Percentiles rank a stretch among this genome's conserved stretches.
Conservation (phyloP, 208 protist genomes). For the Crithidia mellificae region DNA sequence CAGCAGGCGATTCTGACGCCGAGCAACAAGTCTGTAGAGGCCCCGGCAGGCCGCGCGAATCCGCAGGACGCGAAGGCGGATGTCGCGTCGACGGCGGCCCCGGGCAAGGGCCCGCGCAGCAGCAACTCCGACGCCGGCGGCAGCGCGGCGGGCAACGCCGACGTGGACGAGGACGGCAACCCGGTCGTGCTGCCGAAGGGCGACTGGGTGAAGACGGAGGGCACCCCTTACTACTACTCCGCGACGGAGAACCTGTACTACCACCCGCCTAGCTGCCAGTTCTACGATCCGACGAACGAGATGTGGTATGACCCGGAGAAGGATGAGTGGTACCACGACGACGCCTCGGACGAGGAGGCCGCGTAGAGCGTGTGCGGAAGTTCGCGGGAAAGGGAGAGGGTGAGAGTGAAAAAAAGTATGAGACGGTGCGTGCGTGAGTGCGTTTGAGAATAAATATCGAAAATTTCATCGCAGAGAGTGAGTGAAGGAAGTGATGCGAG, state of each 20-base stretch:
- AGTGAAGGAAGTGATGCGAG: too few relatives aligned
- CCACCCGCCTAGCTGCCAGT: constrained; percentile 89
- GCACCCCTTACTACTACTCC: constrained; percentile 89
- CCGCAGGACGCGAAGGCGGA: constrained; percentile 28
- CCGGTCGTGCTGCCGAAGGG: constrained; percentile 74
- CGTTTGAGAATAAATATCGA: too few relatives aligned
- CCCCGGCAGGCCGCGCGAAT: constrained; percentile 28
- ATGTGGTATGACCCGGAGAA: constrained; percentile 92
- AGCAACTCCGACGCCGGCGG: constrained; percentile 10
- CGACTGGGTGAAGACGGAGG: constrained; percentile 78
- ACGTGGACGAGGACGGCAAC: constrained; percentile 63
- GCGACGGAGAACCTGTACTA: constrained; percentile 87
- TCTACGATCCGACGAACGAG: constrained; percentile 88
- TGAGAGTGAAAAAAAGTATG: too few relatives aligned
- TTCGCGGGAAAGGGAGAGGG: not conserved
- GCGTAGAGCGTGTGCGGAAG: constrained; percentile 5
- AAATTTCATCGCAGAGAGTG: too few relatives aligned
- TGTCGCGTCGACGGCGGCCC: constrained; percentile 18
- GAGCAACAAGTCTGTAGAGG: constrained; percentile 26
- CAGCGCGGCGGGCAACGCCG: constrained; percentile 3
- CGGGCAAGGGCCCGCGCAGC: constrained; percentile 23
- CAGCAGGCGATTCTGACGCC: constrained; percentile 11
- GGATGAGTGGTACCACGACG: constrained; percentile 87
- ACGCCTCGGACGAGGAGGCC: constrained; percentile 33
- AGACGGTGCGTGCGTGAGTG: too few relatives aligned